Percentiles rank a stretch among this genome's conserved stretches.
Evolutionary conservation across 345 rosid genomes (phyloP).

Genomic region (Murraya paniculata): DNA sequence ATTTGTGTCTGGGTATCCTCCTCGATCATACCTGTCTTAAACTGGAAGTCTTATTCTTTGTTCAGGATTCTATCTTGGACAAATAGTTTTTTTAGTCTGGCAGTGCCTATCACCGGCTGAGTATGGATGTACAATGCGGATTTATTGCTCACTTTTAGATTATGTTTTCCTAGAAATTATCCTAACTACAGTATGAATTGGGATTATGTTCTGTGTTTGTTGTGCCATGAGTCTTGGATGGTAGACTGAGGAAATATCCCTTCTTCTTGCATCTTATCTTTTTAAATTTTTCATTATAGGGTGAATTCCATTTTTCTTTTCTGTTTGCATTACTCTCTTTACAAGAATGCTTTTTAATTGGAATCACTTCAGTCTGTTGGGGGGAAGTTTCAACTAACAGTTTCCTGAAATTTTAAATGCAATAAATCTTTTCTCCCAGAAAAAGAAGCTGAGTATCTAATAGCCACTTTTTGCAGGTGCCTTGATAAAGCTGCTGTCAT

Average conservation of each 20-base stretch:
- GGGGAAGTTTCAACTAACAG: neutral
- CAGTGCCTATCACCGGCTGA: too few species aligned
- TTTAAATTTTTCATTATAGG: neutral
- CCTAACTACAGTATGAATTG: neutral
- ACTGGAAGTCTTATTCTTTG: neutral
- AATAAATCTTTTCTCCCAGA: neutral
- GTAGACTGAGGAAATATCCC: neutral
- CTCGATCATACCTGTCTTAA: neutral
- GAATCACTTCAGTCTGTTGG: neutral
- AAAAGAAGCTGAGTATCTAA: neutral
- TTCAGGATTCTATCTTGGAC: neutral
- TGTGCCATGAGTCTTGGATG: neutral
- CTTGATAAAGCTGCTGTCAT: conserved; percentile 92
- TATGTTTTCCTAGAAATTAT: neutral
- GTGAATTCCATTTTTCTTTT: neutral
- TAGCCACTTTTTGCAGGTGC: conserved; percentile 45
- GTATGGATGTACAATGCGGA: too few species aligned
- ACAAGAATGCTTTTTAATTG: neutral
- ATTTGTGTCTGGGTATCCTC: neutral
- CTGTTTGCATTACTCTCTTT: neutral
- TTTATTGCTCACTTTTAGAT: neutral
- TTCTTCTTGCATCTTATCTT: neutral
- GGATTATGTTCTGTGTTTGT: neutral
- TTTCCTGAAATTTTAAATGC: neutral
- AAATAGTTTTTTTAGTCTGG: neutral